Conservation (phyloP, 2,329 filamentous ascomycete species). For the Paecilomyces fulvus region DNA sequence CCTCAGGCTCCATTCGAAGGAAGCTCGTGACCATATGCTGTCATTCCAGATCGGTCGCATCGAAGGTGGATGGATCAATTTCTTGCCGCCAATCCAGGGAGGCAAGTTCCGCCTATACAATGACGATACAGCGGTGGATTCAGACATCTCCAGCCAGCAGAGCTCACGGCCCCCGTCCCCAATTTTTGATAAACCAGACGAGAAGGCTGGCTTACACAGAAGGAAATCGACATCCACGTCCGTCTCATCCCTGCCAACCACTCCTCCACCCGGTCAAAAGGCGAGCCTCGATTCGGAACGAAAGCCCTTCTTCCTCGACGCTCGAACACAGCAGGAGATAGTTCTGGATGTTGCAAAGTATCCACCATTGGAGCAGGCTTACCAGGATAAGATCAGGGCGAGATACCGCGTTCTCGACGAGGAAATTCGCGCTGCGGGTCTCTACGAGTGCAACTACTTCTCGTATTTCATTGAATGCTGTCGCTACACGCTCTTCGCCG, state of each 20-base stretch:
- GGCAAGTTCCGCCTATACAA: conserved; percentile 60
- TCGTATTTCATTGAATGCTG: conserved; percentile 67
- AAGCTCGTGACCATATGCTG: conserved; percentile 67
- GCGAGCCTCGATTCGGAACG: conserved; percentile 20
- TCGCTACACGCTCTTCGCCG: conserved; percentile 63
- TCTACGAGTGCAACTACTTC: conserved; percentile 77
- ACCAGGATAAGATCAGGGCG: conserved; percentile 64
- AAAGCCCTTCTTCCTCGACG: conserved; percentile 58
- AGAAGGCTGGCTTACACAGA: conserved; percentile 25
- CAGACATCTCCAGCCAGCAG: conserved; percentile 42
- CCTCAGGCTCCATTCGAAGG: conserved; percentile 68
- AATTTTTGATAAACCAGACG: conserved; percentile 48
- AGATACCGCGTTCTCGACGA: conserved; percentile 76
- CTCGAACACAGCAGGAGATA: conserved; percentile 65
- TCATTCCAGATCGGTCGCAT: conserved; percentile 76
- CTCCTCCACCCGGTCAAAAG: conserved; percentile 13
- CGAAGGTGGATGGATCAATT: conserved; percentile 77
- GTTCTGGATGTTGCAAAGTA: conserved; percentile 71
- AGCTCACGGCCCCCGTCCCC: conserved; percentile 52
- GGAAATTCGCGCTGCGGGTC: conserved; percentile 61
- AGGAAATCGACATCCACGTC: conserved; percentile 21
- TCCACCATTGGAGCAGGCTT: conserved; percentile 63
- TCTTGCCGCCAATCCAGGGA: conserved; percentile 84
- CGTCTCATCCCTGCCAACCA: conserved; percentile 21
- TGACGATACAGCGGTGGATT: conserved; percentile 33